phyloP scores from a whole-genome alignment of 108 stramenopile genomes.

The Seminavis robusta region DNA sequence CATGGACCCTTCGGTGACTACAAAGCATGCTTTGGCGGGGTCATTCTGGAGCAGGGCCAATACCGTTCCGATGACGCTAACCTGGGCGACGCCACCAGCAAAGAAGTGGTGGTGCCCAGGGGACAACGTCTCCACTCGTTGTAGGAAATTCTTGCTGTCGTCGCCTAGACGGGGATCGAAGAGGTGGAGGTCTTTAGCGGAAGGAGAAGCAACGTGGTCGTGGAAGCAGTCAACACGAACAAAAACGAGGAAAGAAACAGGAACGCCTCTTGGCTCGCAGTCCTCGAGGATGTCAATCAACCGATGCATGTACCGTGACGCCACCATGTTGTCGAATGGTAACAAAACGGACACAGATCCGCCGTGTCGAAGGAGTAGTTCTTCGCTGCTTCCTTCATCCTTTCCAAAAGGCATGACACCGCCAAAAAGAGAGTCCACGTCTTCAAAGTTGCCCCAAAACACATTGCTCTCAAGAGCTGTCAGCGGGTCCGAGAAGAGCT shows the following conservation, averaged over 20 bases:
- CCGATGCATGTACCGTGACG: slow-evolving; percentile 57
- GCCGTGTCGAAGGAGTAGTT: slow-evolving; percentile 27
- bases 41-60: slow-evolving; percentile 71
- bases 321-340: slow-evolving; percentile 71
- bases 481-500: slow-evolving; percentile 72
- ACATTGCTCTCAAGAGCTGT: slow-evolving; percentile 40
- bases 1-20: slow-evolving; percentile 34
- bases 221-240: slow-evolving; percentile 61
- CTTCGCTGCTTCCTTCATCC: slow-evolving; percentile 43
- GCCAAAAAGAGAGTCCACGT: slow-evolving; percentile 73
- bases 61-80: slow-evolving; percentile 43
- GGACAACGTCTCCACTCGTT: slow-evolving; percentile 46
- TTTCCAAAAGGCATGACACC: slow-evolving; percentile 64
- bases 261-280: slow-evolving; percentile 26
- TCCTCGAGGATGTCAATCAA: slow-evolving; percentile 57
- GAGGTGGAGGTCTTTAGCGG: slow-evolving; percentile 40
- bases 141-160: slow-evolving; percentile 35
- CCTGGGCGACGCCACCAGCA: slow-evolving; percentile 10
- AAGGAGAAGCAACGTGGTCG: slow-evolving; percentile 32
- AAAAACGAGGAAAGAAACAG: slow-evolving; percentile 69
- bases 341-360: slow-evolving; percentile 55
- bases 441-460: slow-evolving; percentile 71
- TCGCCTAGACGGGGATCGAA: slow-evolving; percentile 70
- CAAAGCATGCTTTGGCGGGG: slow-evolving; percentile 30
- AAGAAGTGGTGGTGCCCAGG: slow-evolving; percentile 46